Base-by-base conservation (phyloP, 2,329 filamentous ascomycete genomes). In the Fusarium poae region DNA sequence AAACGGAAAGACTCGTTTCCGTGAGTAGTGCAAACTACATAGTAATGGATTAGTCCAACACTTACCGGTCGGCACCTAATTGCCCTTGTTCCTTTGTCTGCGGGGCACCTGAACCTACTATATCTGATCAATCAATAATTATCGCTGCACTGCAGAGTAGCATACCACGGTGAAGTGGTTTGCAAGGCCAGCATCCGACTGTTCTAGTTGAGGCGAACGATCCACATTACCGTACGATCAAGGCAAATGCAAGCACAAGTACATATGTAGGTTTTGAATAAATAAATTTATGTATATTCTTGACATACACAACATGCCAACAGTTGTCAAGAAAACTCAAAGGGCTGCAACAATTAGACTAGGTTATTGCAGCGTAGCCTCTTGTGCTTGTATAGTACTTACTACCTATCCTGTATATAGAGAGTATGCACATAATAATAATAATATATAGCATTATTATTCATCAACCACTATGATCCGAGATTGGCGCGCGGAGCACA, bases 401-500 rank as follows among this genome's bases (percentile, higher is more conserved):
- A 29, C 35, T n/a, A n/a, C 10, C 40, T 45, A 29, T 45, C n/a
- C 21, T 25, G 23, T 11, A 25, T 8, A 25, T 11, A 25, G 3
- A 25, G 16, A 43, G 40, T 25, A 13, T 18, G 21, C 20, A 43
- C 32, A 49, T 21, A 49, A 23, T 48, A 18, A 20, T 27, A 27
- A 18, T 27, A 44, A 11, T 16, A 27, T 16, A n/a, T 46, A 46
- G 43, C 32, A 23, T 42, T 25, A 27, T 18, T 25, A 43, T 70
- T 44, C 54, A 66, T 60, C 57, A 53, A 39, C 49, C 46, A 59
- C 43, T 32, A 63, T 65, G 35, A 65, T 64, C 62, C 62, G 60
- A 59, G 60, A 65, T 48, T 65, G 60, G 60, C 40, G 60, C 40
- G 60, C 53, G 60, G 60, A 48, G 60, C 45, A 65, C 62, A 61